A percentile compares a stretch with the other conserved stretches of the same genome.
Evolutionary conservation across 2,329 filamentous ascomycete species (phyloP).

Genomic region (Fusarium cicatricum): DNA sequence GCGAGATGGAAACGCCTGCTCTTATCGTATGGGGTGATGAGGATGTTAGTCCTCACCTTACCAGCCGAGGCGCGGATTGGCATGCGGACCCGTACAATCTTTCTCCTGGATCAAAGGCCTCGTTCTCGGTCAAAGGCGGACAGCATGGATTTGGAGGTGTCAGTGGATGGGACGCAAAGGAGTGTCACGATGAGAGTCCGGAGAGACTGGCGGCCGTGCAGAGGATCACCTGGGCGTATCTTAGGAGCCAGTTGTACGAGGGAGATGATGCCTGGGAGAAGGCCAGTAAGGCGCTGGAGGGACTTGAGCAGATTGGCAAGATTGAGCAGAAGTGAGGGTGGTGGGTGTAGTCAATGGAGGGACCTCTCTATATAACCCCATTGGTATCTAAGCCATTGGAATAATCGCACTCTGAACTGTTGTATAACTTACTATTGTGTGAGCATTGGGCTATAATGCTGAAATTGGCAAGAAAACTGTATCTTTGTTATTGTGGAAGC

Average conservation of each 20-base stretch:
- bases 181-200: constrained; percentile 36
- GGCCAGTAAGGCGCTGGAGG: constrained; percentile 21
- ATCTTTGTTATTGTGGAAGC: too few species aligned
- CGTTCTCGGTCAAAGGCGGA: constrained; percentile 32
- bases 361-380: too few species aligned
- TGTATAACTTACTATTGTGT: too few species aligned
- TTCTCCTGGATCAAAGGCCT: constrained; percentile 29
- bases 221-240: constrained; percentile 38
- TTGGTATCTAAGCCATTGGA: too few species aligned
- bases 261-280: constrained; percentile 31
- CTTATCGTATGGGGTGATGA: constrained; percentile 39
- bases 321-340: constrained; percentile 29
- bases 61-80: constrained; percentile 36
- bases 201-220: constrained; percentile 37
- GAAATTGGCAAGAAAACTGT: too few species aligned
- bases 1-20: constrained; percentile 26
- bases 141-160: constrained; percentile 41
- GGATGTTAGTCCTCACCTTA: constrained; percentile 34
- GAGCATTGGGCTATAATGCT: too few species aligned
- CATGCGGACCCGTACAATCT: constrained; percentile 35
- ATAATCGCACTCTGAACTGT: too few species aligned
- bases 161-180: constrained; percentile 39
- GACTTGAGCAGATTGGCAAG: constrained; percentile 25
- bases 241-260: constrained; percentile 35
- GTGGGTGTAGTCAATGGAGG: too few species aligned